Evolutionary conservation across 306 rosid species (phyloP), one percentile per base, ranked within the genome.

Genomic region (Datisca glomerata): DNA sequence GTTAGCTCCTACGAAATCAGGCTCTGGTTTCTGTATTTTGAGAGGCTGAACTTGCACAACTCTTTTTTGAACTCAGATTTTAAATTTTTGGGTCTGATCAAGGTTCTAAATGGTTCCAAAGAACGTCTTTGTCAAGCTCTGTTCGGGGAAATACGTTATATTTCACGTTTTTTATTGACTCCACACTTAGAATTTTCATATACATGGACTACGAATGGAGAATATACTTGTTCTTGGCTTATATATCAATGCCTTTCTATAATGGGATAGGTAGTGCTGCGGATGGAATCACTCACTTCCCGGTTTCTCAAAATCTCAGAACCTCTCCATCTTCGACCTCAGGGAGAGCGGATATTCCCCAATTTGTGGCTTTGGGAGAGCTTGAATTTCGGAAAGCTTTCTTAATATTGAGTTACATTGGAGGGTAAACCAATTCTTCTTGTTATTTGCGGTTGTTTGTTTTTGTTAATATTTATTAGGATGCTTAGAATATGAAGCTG

Each of bases 371-470:
- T 22, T 53, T 81, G 38, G 93, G 86, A 14, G 93, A 81, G 28
- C 62, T 86, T 4, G 91, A 86, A 23, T 86, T 81, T 49, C 55
- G 81, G 17, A 81, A 60, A 40, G 78, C 83, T 7, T 86, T 86
- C 52, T 51, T 86, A 20, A 32, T 86, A 1, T 31, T 81, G 18
- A 75, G 55, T 54, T 86, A 86, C 18, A 35, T 51, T 18, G 96
- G 93, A 43, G 33, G 69, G 96, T 78, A 57, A 6, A 17, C 34
- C 43, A 43, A 32, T 48, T 49, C 22, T 21, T 44, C 27, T 12
- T 54, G 32, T 49, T 18, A 51, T 48, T 29, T 40, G 45, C n/a
- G 4, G 4, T 24, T 10, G 10, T 8, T n/a, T n/a, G n/a, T n/a
- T n/a, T n/a, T 3, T 20, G 8, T 12, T 7, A 22, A 11, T 45